These are phyloP conservation scores for Myochromella boudieri DNA, from an alignment of 768 basidiomycete species.

Conservation along the genomic window DNA sequence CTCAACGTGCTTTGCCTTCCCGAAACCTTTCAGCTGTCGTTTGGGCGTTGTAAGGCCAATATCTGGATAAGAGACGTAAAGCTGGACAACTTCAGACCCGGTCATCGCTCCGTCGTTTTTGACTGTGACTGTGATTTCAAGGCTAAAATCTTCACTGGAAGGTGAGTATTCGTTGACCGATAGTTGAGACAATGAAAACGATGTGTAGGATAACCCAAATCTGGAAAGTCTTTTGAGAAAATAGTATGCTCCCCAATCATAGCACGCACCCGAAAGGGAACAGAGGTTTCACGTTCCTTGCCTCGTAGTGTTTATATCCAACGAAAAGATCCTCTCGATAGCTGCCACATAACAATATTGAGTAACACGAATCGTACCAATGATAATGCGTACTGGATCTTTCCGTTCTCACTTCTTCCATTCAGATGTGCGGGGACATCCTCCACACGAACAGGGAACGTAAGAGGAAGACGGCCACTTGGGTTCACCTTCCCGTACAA, in stretches of 20 bases:
- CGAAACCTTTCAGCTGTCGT: constrained; percentile 65
- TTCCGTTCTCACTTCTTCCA: constrained; percentile 57
- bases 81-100: constrained; percentile 67
- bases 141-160: constrained; percentile 25
- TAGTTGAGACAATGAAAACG: constrained; percentile 55
- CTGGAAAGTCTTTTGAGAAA: constrained; percentile 31
- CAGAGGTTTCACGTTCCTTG: constrained; percentile 49
- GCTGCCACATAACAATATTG: constrained; percentile 19
- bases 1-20: constrained; percentile 52
- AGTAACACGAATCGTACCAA: neutral
- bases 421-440: constrained; percentile 66
- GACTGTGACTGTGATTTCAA: constrained; percentile 47
- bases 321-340: constrained; percentile 66
- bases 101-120: constrained; percentile 51
- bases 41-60: constrained; percentile 52
- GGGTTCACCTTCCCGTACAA: constrained; percentile 64
- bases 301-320: constrained; percentile 70
- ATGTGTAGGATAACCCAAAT: constrained; percentile 75
- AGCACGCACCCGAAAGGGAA: constrained; percentile 63
- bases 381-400: constrained; percentile 35
- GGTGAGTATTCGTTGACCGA: constrained; percentile 29
- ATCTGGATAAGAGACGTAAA: constrained; percentile 58
- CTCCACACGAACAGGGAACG: constrained; percentile 56
- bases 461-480: constrained; percentile 56
- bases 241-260: neutral